Evolutionary conservation across 768 basidiomycete genomes (phyloP), one percentile per base, ranked within the genome.

Genomic region (Suillus placidus): DNA sequence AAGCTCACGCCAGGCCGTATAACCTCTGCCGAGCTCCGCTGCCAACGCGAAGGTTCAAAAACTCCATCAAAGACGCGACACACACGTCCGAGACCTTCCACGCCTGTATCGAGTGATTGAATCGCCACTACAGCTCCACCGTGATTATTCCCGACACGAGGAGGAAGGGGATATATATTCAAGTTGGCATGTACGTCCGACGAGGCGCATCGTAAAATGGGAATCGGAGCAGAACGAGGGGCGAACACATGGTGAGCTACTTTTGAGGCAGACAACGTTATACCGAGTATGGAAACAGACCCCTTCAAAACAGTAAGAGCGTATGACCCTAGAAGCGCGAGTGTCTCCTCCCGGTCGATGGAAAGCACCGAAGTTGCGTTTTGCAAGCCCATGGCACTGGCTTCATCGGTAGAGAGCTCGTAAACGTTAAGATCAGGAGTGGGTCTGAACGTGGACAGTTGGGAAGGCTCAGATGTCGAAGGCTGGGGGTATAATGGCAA

Each of bases 221-320:
- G 92, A 6, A 95, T 72, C 0, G 94, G 92, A n/a, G 92, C 87
- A 0, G 89, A 92, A 4, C 86, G 82, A 0, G 95, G 93, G 0
- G 93, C 91, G 71, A 87, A 96, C 34, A 96, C 80, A 14, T 76
- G 77, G 68, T 93, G 81, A 6, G 70, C 64, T 3, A 63, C 71
- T 2, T 69, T 54, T 1, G 85, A 85, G 8, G 86, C 70, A 1
- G 65, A 57, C 9, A 92, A 71, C 1, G 76, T 78, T 13, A 85
- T 81, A 3, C 91, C 92, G n/a, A 82, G 80, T 0, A 94, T 57
- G 3, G 80, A 77, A 61, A 95, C 67, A 18, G 83, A 77, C 1
- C 92, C 91, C 60, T 81, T 85, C 5, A 95, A 72, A 32, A 95
- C 83, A 0, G 82, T 81, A 18, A 97, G 66, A 4, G 71, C 73